Conservation (phyloP, 371 early-diverging fungal genomes). For the Parasitella parasitica region DNA sequence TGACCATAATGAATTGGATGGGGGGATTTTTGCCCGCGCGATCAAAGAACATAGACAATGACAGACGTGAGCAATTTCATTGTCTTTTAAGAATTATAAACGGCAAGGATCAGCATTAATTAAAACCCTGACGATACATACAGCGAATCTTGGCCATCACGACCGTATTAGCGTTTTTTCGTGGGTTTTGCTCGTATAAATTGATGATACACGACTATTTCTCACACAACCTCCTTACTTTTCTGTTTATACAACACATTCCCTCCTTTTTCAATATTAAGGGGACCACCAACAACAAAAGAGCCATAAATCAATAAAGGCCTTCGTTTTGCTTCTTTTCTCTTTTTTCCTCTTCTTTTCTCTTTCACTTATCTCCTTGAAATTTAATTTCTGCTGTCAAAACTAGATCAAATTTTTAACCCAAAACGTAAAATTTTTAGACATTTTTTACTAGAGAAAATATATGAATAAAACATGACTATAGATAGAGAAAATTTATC, state of each 20-base stretch:
- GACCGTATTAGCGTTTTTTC: neutral
- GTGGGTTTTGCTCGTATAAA: neutral
- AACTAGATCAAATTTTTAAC: neutral
- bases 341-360: conserved; percentile 9
- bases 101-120: neutral
- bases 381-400: neutral
- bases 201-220: neutral
- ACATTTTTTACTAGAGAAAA: neutral
- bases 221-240: conserved; percentile 19
- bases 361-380: conserved; percentile 2
- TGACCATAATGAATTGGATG: neutral
- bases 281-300: neutral
- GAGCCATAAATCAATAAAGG: neutral
- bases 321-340: conserved; percentile 1
- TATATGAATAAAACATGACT: neutral
- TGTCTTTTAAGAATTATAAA: neutral
- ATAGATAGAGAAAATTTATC: neutral
- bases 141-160: neutral
- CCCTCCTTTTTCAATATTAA: conserved; percentile 12
- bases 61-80: neutral
- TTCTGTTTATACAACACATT: conserved; percentile 13
- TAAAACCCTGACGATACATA: neutral
- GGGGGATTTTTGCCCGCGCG: neutral
- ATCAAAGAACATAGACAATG: neutral
- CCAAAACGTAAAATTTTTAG: no score